Base-by-base conservation (phyloP, 179 eudicot genomes). In the Pouteria campechiana region DNA sequence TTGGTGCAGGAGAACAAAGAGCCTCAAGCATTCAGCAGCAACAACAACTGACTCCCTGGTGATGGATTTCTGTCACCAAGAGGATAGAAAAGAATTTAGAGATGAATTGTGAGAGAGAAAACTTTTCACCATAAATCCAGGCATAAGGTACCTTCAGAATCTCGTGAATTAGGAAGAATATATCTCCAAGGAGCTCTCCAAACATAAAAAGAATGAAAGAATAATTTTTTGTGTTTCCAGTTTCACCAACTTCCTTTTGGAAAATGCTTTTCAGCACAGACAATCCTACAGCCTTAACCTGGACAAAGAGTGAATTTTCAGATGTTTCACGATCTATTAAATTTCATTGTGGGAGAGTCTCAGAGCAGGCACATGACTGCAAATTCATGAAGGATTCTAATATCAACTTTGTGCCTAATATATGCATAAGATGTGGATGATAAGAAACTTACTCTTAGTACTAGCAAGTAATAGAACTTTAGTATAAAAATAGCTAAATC, bases 271-370 rank as follows among this genome's bases (percentile, higher is more conserved):
- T 78, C 50, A 87, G 67, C 41, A 82, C 88, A 69, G 87, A 96
- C 70, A 87, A 55, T 23, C 73, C 89, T 60, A 80, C 65, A 17
- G 81, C 78, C 69, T 75, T 84, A 63, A 87, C 84, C 99, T 92
- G 70, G 25, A 18, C 32, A 49, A 16, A 35, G 38, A 46, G 14
- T n/a, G n/a, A n/a, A n/a, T n/a, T n/a, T n/a, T n/a, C n/a, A n/a
- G n/a, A n/a, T n/a, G n/a, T n/a, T n/a, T n/a, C n/a, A n/a, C n/a
- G n/a, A n/a, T n/a, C n/a, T n/a, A n/a, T n/a, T n/a, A n/a, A n/a
- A n/a, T n/a, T n/a, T n/a, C n/a, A n/a, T n/a, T n/a, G n/a, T n/a
- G n/a, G n/a, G n/a, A n/a, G n/a, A n/a, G n/a, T n/a, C n/a, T n/a
- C n/a, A n/a, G n/a, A n/a, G n/a, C n/a, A n/a, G n/a, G n/a, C n/a